phyloP scores from a whole-genome alignment of 1,284 basidiomycete species.

The Fistulinella cinereoalba region DNA sequence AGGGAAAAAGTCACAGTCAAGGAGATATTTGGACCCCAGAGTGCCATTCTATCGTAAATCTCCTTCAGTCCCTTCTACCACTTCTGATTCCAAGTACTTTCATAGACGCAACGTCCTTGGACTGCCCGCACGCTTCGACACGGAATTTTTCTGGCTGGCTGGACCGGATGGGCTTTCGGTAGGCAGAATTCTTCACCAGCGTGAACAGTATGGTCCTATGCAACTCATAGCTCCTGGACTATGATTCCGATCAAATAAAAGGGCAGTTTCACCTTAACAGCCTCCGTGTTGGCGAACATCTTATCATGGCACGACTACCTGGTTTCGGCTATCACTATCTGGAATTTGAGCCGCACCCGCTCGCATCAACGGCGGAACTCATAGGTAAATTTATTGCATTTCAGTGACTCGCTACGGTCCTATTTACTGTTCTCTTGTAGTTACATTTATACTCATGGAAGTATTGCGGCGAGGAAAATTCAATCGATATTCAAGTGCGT shows the following conservation, averaged over 20 bases:
- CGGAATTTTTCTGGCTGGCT: slow-evolving; percentile 53
- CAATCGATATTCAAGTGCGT: slow-evolving; percentile 41
- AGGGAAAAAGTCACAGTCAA: slow-evolving; percentile 30
- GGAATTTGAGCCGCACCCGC: slow-evolving; percentile 43
- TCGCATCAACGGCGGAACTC: slow-evolving; percentile 46
- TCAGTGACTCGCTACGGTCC: not conserved
- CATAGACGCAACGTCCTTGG: slow-evolving; percentile 48
- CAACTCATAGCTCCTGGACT: slow-evolving; percentile 42
- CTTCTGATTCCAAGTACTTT: not conserved
- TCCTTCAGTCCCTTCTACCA: not conserved
- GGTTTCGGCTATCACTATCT: slow-evolving; percentile 47
- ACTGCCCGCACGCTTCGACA: slow-evolving; percentile 55
- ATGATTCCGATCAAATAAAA: slow-evolving; percentile 43
- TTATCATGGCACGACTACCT: slow-evolving; percentile 37
- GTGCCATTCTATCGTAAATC: slow-evolving; percentile 48
- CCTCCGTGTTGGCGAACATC: slow-evolving; percentile 34
- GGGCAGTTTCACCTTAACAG: slow-evolving; percentile 49
- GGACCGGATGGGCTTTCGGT: slow-evolving; percentile 48
- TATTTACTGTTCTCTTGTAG: slow-evolving; percentile 30
- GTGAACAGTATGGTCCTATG: slow-evolving; percentile 7
- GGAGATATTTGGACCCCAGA: slow-evolving; percentile 33
- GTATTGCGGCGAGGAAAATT: slow-evolving; percentile 54
- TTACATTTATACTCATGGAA: slow-evolving; percentile 58
- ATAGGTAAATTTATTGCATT: slow-evolving; percentile 36
- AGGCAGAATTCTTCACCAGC: slow-evolving; percentile 16